These are phyloP conservation scores for Stagonosporopsis rhizophila DNA, from an alignment of 2,329 filamentous ascomycete species.

Conservation along the genomic window DNA sequence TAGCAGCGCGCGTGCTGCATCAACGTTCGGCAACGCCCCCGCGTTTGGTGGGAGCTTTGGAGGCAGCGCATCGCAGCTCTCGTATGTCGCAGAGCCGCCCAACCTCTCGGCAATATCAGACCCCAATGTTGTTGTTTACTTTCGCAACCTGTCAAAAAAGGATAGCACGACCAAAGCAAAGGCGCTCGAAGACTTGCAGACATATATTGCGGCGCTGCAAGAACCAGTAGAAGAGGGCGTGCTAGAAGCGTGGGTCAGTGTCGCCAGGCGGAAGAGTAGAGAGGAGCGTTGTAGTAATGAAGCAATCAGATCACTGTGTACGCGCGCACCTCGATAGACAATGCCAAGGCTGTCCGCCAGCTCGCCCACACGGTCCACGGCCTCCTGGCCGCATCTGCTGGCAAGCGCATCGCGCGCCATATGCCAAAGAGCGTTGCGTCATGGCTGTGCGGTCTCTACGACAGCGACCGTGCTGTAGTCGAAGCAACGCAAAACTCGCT, in stretches of 20 bases:
- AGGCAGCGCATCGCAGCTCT: slow-evolving; percentile 68
- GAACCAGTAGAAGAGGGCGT: slow-evolving; percentile 78
- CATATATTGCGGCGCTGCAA: slow-evolving; percentile 65
- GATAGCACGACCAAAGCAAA: slow-evolving; percentile 91
- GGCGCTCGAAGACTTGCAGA: slow-evolving; percentile 83
- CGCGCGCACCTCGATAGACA: slow-evolving; percentile 88
- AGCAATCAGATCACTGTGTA: slow-evolving; percentile 76
- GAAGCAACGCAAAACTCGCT: slow-evolving; percentile 81
- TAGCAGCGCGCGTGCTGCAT: slow-evolving; percentile 67
- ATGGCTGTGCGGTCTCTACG: slow-evolving; percentile 92
- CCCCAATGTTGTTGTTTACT: slow-evolving; percentile 82
- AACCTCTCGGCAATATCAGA: slow-evolving; percentile 80
- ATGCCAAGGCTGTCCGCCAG: slow-evolving; percentile 85
- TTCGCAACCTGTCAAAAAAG: slow-evolving; percentile 92
- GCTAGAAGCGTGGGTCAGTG: slow-evolving; percentile 85
- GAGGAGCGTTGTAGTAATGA: slow-evolving; percentile 1
- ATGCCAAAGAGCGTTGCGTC: slow-evolving; percentile 79
- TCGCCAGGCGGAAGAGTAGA: background rate
- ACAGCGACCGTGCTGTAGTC: slow-evolving; percentile 79
- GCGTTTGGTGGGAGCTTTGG: slow-evolving; percentile 56
- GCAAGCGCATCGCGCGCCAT: slow-evolving; percentile 83
- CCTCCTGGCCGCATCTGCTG: slow-evolving; percentile 62
- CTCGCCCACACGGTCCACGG: slow-evolving; percentile 80
- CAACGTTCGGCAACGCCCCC: slow-evolving; percentile 47
- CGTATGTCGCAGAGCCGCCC: slow-evolving; percentile 85